A percentile compares a stretch with the other conserved stretches of the same genome.
Conservation (phyloP, 306 rosid species). For the Quercus cerris region DNA sequence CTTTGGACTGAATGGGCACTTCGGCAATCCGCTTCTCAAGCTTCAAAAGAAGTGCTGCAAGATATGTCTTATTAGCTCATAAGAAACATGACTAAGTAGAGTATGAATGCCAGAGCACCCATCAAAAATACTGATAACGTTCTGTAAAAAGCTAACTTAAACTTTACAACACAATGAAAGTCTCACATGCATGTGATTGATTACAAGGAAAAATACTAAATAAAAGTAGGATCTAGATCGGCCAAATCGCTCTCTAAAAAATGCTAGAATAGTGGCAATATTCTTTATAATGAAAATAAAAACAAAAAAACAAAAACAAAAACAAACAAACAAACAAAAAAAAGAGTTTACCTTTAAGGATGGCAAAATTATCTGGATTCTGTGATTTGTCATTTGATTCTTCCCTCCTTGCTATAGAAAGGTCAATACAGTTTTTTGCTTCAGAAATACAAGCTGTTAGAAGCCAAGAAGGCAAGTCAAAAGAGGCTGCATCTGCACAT, state of each 20-base stretch:
- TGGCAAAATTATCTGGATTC: constrained; percentile 81
- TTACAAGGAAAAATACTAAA: constrained; percentile 21
- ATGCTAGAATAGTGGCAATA: constrained; percentile 8
- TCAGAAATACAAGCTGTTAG: constrained; percentile 83
- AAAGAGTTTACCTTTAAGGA: constrained; percentile 64
- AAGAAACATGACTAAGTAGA: background rate
- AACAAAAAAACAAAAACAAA: constrained; percentile 12
- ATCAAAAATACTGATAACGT: constrained; percentile 9
- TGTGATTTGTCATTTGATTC: constrained; percentile 64
- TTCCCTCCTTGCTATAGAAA: constrained; percentile 66
- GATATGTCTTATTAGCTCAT: constrained; percentile 27
- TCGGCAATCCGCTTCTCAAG: constrained; percentile 92
- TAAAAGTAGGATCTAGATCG: constrained; percentile 7
- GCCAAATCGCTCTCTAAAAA: background rate
- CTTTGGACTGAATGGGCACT: constrained; percentile 80
- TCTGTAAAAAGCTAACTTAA: constrained; percentile 14
- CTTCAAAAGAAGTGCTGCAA: constrained; percentile 86
- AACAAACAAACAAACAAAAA: constrained; percentile 17
- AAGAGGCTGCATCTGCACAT: constrained; percentile 97
- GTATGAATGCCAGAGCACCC: constrained; percentile 8
- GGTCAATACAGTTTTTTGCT: constrained; percentile 72
- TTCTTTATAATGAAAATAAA: constrained; percentile 7
- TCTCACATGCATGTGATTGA: constrained; percentile 3
- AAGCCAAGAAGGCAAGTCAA: constrained; percentile 90
- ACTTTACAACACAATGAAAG: constrained; percentile 4